Conservation (phyloP, 208 protist genomes). For the Tritrichomonas foetus region DNA sequence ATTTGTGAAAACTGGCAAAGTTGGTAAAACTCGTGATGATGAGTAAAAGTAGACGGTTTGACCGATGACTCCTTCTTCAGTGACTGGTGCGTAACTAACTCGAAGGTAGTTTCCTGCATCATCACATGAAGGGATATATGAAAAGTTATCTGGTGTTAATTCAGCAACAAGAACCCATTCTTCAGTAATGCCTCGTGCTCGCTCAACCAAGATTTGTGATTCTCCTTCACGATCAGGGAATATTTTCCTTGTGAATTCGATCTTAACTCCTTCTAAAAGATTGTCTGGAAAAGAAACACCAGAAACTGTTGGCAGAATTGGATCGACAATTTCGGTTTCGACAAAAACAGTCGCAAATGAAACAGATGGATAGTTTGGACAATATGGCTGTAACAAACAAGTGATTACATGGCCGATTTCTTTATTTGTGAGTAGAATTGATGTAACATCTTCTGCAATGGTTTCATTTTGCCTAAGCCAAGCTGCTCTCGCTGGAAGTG, state of each 20-base stretch:
- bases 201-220: not conserved
- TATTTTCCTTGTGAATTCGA: not conserved
- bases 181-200: not conserved
- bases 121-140: not conserved
- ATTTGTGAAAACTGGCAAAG: not conserved
- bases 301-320: not conserved
- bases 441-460: not conserved
- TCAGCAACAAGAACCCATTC: not conserved
- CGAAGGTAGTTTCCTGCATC: not conserved
- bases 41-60: constrained; percentile 31
- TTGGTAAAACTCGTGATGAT: not conserved
- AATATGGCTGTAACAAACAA: not conserved
- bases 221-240: not conserved
- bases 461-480: not conserved
- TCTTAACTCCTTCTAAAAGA: not conserved
- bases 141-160: not conserved
- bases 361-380: not conserved
- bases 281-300: not conserved
- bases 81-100: not conserved
- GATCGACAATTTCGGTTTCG: not conserved
- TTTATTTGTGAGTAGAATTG: not conserved
- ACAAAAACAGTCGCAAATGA: not conserved
- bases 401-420: not conserved
- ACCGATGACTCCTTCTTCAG: not conserved
- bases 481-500: not conserved